phyloP scores from a whole-genome alignment of 345 rosid species.

The Diplotaxis tenuifolia region DNA sequence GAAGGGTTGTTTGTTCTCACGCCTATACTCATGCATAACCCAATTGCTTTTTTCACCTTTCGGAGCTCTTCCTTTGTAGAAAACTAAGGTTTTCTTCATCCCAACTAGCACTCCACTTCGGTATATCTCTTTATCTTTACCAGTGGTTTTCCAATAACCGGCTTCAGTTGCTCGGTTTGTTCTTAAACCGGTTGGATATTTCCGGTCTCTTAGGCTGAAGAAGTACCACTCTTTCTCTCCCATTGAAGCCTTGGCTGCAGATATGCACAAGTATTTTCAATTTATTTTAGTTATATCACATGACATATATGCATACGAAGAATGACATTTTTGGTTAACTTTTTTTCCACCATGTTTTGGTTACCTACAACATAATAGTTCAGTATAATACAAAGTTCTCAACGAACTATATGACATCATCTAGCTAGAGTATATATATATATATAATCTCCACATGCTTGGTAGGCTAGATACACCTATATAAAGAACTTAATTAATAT shows the following conservation, averaged over 20 bases:
- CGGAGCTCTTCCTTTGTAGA: slow-evolving; percentile 93
- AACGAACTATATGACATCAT: background rate
- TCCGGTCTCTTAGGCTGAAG: slow-evolving; percentile 80
- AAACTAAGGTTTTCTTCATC: slow-evolving; percentile 98
- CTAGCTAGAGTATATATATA: background rate
- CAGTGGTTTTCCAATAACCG: slow-evolving; percentile 96
- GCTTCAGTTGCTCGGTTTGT: slow-evolving; percentile 94
- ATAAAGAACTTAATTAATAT: background rate
- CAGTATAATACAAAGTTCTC: background rate
- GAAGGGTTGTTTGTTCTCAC: slow-evolving; percentile 64
- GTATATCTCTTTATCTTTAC: slow-evolving; percentile 83
- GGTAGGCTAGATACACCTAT: slow-evolving; percentile 34
- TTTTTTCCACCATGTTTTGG: background rate
- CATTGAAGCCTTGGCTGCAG: slow-evolving; percentile 86
- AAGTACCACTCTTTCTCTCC: slow-evolving; percentile 99
- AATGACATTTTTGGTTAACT: no score
- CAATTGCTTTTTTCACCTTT: slow-evolving; percentile 94
- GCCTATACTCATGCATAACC: slow-evolving; percentile 99
- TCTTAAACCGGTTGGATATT: slow-evolving; percentile 94
- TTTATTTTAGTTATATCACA: background rate
- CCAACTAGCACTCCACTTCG: slow-evolving; percentile 66
- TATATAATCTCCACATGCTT: slow-evolving; percentile 24
- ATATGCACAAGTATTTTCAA: background rate
- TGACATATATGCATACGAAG: background rate
- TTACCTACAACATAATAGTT: background rate